Conservation (phyloP, 371 early-diverging fungal genomes). For the Syncephalastrum monosporum region DNA sequence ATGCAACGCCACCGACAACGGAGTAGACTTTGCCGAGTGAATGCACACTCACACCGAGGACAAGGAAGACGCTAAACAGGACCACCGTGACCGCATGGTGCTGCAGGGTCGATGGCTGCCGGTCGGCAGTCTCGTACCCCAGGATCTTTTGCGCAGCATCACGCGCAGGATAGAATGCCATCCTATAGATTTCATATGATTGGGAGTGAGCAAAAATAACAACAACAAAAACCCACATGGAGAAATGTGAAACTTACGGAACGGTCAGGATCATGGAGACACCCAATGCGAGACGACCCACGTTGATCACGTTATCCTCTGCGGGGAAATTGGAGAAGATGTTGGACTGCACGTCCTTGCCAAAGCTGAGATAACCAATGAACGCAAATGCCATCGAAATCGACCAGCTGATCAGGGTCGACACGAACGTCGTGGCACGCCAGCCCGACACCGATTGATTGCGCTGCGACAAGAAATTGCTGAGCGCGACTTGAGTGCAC, state of each 20-base stretch:
- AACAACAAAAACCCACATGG: conserved; percentile 8
- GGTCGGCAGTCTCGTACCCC: conserved; percentile 45
- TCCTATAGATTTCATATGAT: conserved; percentile 17
- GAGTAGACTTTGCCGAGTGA: conserved; percentile 57
- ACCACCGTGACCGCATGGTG: conserved; percentile 45
- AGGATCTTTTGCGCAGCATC: conserved; percentile 53
- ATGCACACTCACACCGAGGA: conserved; percentile 40
- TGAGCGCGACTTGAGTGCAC: conserved; percentile 58
- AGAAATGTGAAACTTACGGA: conserved; percentile 30
- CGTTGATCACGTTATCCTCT: conserved; percentile 51
- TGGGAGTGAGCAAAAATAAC: background rate
- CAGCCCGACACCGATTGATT: conserved; percentile 47
- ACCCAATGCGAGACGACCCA: conserved; percentile 52
- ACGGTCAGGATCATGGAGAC: conserved; percentile 58
- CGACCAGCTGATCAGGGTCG: conserved; percentile 49
- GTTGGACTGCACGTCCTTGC: conserved; percentile 54
- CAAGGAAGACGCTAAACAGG: conserved; percentile 39
- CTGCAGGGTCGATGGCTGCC: conserved; percentile 41
- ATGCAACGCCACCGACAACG: conserved; percentile 56
- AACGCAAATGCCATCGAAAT: conserved; percentile 60
- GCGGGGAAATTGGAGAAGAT: conserved; percentile 58
- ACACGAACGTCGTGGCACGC: conserved; percentile 44
- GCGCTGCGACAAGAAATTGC: conserved; percentile 48
- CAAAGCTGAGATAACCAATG: conserved; percentile 58
- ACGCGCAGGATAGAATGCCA: conserved; percentile 61